These are phyloP conservation scores for Thalia dealbata DNA, from an alignment of 176 grass and related monocot genomes.

Conservation along the genomic window DNA sequence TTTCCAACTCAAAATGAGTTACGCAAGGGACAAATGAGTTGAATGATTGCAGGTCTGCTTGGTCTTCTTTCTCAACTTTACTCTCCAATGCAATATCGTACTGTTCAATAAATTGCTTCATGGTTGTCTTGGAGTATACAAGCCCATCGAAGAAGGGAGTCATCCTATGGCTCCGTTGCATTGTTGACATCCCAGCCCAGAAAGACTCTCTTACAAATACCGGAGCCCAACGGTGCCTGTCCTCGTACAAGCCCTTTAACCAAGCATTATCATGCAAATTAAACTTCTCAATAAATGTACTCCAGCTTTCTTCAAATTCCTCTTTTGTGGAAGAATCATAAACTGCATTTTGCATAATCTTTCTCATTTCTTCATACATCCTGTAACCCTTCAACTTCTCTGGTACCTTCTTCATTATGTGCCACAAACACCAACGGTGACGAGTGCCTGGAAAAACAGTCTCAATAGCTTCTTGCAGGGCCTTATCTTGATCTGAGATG, in stretches of 20 bases:
- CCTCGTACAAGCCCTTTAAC: slow-evolving; percentile 15
- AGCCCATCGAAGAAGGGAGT: slow-evolving; percentile 11
- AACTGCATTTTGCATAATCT: slow-evolving; percentile 7
- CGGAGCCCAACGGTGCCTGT: slow-evolving; percentile 1
- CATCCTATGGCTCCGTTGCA: slow-evolving; percentile 5
- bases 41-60: slow-evolving; percentile 11
- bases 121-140: slow-evolving; percentile 10
- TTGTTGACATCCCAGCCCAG: slow-evolving; percentile 23
- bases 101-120: slow-evolving; percentile 16
- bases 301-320: slow-evolving; percentile 17
- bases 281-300: slow-evolving; percentile 4
- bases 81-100: slow-evolving; percentile 14
- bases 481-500: slow-evolving; percentile 10
- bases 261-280: slow-evolving; percentile 16
- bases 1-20: slow-evolving; percentile 16
- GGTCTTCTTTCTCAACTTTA: slow-evolving; percentile 19
- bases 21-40: background rate
- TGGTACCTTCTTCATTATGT: slow-evolving; percentile 19
- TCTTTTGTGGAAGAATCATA: slow-evolving; percentile 13
- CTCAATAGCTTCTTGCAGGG: slow-evolving; percentile 14
- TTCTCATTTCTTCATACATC: slow-evolving; percentile 5
- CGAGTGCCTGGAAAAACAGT: slow-evolving; percentile 1
- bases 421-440: slow-evolving; percentile 17
- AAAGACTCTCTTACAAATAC: slow-evolving; percentile 14
- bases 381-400: slow-evolving; percentile 7